Evolutionary conservation across 805 yeast genomes (phyloP).

Genomic region (Metschnikowia shivogae): DNA sequence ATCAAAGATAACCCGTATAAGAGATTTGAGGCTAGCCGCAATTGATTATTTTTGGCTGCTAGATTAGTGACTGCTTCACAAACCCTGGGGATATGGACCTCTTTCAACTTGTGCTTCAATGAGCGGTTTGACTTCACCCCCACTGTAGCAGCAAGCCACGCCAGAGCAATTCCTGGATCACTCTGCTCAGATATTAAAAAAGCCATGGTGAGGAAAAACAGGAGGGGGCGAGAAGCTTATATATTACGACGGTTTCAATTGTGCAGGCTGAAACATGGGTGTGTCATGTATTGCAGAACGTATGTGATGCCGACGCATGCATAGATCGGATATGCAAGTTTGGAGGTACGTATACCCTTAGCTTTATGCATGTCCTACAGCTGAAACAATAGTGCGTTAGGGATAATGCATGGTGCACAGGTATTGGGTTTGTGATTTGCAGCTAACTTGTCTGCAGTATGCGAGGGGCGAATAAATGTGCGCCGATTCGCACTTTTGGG

Average conservation of each 20-base stretch:
- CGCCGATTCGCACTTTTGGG: background rate
- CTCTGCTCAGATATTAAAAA: background rate
- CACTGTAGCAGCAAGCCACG: conserved; percentile 41
- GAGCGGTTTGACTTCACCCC: conserved; percentile 31
- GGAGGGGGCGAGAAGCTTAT: background rate
- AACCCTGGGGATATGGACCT: conserved; percentile 39
- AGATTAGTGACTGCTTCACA: conserved; percentile 26
- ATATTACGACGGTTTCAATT: background rate
- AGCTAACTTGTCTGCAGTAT: conserved; percentile 1
- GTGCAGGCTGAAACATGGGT: no score
- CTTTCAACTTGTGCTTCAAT: conserved; percentile 28
- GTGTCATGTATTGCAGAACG: no score
- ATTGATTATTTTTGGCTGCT: conserved; percentile 18
- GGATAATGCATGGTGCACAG: background rate
- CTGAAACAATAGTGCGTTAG: background rate
- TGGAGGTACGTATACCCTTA: no score
- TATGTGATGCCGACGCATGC: no score
- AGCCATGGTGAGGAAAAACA: background rate
- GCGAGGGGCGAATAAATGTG: background rate
- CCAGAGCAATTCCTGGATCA: conserved; percentile 18
- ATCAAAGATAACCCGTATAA: conserved; percentile 47
- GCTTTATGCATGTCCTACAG: no score
- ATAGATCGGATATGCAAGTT: no score
- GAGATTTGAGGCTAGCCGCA: conserved; percentile 39
- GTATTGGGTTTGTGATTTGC: conserved; percentile 1